Evolutionary conservation across 2,329 filamentous ascomycete species (phyloP).

Genomic region (Chaetomium olivaceum): DNA sequence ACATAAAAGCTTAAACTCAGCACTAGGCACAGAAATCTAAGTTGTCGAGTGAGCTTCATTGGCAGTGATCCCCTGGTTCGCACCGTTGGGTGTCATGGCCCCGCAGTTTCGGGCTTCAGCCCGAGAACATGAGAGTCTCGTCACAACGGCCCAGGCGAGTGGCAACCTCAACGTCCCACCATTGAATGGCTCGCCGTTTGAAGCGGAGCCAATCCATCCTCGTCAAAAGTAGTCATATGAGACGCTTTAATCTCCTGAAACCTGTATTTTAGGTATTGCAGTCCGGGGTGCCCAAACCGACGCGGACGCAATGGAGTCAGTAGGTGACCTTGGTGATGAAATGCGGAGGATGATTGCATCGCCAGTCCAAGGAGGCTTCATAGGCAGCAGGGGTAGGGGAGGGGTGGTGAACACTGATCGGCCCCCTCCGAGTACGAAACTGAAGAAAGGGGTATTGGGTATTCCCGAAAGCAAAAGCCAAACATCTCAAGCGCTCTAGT

Average conservation of each 20-base stretch:
- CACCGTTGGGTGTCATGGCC: background rate
- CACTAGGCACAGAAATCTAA: background rate
- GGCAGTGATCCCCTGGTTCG: background rate
- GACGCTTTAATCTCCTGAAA: background rate
- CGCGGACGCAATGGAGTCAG: background rate
- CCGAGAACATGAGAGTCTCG: background rate
- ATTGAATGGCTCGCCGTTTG: background rate
- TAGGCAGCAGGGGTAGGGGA: background rate
- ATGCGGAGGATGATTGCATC: constrained; percentile 1
- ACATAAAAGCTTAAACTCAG: background rate
- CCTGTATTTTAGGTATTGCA: background rate
- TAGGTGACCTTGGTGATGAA: background rate
- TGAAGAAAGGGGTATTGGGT: background rate
- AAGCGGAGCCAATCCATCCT: background rate
- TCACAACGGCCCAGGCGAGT: background rate
- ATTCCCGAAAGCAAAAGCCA: background rate
- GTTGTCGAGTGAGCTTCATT: background rate
- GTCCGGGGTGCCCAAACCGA: background rate
- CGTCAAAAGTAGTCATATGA: background rate
- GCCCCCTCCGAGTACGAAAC: background rate
- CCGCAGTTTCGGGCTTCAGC: constrained; percentile 5
- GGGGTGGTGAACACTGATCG: background rate
- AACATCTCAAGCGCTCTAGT: no score
- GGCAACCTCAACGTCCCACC: background rate
- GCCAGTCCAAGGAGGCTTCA: background rate